These are phyloP conservation scores for Nitzschia putrida DNA, from an alignment of 108 stramenopile species.

Conservation along the genomic window DNA sequence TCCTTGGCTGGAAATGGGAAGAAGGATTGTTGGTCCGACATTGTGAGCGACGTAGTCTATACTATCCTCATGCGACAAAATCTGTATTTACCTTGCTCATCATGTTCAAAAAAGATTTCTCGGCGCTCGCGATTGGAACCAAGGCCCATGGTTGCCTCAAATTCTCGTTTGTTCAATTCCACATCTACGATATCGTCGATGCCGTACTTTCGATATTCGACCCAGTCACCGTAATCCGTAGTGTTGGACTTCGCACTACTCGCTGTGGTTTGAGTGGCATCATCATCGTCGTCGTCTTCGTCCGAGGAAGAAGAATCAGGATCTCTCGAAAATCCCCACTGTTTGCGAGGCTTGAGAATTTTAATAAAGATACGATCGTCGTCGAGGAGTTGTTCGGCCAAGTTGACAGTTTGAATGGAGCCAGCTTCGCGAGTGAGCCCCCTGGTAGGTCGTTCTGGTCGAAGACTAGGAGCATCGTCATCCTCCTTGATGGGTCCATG, in stretches of 20 bases:
- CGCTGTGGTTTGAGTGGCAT: neutral
- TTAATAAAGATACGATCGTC: constrained; percentile 31
- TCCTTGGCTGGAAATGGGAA: constrained; percentile 5
- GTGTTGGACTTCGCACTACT: neutral
- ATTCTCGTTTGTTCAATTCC: constrained; percentile 14
- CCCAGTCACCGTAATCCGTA: constrained; percentile 18
- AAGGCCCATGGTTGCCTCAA: constrained; percentile 33
- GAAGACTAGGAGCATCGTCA: neutral
- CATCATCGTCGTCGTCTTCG: constrained; percentile 19
- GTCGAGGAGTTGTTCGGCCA: constrained; percentile 29
- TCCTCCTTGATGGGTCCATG: constrained; percentile 21
- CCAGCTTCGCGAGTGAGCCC: neutral
- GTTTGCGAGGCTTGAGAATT: constrained; percentile 28
- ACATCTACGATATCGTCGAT: constrained; percentile 31
- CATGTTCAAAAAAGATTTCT: constrained; percentile 23
- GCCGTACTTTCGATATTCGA: constrained; percentile 33
- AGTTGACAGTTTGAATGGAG: constrained; percentile 2
- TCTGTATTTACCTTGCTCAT: constrained; percentile 3
- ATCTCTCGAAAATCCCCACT: constrained; percentile 26
- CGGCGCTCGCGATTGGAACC: constrained; percentile 23
- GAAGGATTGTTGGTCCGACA: neutral
- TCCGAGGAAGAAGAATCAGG: constrained; percentile 10
- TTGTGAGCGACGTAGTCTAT: neutral
- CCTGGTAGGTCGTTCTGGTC: neutral
- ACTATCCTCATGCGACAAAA: neutral